Evolutionary conservation across 768 basidiomycete genomes (phyloP).

Genomic region (Lactarius sp.): DNA sequence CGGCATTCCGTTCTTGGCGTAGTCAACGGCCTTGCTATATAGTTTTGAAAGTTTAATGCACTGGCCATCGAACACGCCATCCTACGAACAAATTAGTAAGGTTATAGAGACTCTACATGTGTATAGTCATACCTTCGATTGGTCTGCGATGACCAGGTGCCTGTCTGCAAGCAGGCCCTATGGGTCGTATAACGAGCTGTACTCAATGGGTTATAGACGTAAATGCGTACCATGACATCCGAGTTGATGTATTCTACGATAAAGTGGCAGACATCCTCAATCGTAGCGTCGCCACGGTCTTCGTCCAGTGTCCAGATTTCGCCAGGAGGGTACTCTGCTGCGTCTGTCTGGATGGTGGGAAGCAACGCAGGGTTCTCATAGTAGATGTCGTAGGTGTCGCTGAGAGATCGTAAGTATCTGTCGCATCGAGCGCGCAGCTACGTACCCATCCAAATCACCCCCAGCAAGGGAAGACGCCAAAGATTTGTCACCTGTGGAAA

Average conservation of each 20-base stretch:
- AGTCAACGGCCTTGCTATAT: constrained; percentile 70
- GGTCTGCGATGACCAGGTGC: constrained; percentile 70
- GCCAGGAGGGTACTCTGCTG: constrained; percentile 34
- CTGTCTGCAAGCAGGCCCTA: constrained; percentile 69
- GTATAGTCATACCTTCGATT: constrained; percentile 49
- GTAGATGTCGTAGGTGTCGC: constrained; percentile 58
- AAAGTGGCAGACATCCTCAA: constrained; percentile 73
- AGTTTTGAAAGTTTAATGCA: constrained; percentile 47
- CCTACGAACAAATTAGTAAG: constrained; percentile 34
- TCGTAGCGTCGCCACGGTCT: constrained; percentile 39
- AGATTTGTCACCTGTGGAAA: constrained; percentile 47
- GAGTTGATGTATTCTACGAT: constrained; percentile 80
- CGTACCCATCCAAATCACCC: not conserved
- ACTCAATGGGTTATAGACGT: not conserved
- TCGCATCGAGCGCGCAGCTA: not conserved
- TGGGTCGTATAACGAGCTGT: constrained; percentile 1
- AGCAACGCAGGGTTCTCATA: constrained; percentile 52
- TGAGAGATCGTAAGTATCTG: constrained; percentile 27
- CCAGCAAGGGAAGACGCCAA: constrained; percentile 52
- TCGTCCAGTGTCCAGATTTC: constrained; percentile 11
- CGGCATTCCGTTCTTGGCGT: constrained; percentile 68
- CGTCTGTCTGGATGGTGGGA: constrained; percentile 43
- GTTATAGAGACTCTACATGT: not conserved
- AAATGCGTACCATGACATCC: constrained; percentile 58
- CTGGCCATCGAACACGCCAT: constrained; percentile 52